A percentile compares a stretch with the other conserved stretches of the same genome.
Conservation (phyloP, 1,139 yeast genomes). For the Yamadazyma epiphylla region DNA sequence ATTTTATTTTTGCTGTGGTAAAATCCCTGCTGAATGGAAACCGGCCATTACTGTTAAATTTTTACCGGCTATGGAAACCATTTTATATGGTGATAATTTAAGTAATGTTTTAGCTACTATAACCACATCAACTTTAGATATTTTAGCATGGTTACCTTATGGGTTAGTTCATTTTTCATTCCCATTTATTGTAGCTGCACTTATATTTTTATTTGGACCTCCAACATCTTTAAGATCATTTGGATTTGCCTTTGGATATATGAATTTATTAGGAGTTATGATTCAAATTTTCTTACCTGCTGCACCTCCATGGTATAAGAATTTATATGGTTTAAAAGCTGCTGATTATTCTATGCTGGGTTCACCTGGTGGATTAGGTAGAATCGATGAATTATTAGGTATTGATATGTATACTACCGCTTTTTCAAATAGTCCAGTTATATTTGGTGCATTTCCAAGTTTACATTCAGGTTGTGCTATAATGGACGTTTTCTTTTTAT, state of each 20-base stretch:
- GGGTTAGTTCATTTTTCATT: conserved; percentile 87
- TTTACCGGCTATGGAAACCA: conserved; percentile 91
- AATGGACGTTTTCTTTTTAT: conserved; percentile 84
- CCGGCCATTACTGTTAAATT: conserved; percentile 90
- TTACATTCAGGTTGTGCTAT: conserved; percentile 92
- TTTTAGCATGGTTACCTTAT: conserved; percentile 94
- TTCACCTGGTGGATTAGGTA: conserved; percentile 92
- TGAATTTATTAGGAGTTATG: conserved; percentile 82
- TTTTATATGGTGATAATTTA: conserved; percentile 89
- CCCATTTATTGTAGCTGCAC: conserved; percentile 81
- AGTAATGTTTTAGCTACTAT: conserved; percentile 81
- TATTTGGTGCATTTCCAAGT: conserved; percentile 98
- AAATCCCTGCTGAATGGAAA: conserved; percentile 72
- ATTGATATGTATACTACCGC: conserved; percentile 83
- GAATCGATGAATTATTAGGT: conserved; percentile 81
- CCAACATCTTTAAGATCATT: conserved; percentile 84
- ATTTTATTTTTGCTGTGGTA: conserved; percentile 74
- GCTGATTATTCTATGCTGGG: conserved; percentile 93
- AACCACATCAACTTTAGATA: conserved; percentile 64
- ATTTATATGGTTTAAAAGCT: conserved; percentile 77
- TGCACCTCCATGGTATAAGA: conserved; percentile 98
- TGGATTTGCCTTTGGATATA: conserved; percentile 96
- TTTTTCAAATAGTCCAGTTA: conserved; percentile 84
- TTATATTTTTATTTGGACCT: conserved; percentile 85
- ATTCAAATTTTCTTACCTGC: conserved; percentile 85